These are phyloP conservation scores for Solanum bulbocastanum DNA, from an alignment of 257 asterid species.

Conservation along the genomic window DNA sequence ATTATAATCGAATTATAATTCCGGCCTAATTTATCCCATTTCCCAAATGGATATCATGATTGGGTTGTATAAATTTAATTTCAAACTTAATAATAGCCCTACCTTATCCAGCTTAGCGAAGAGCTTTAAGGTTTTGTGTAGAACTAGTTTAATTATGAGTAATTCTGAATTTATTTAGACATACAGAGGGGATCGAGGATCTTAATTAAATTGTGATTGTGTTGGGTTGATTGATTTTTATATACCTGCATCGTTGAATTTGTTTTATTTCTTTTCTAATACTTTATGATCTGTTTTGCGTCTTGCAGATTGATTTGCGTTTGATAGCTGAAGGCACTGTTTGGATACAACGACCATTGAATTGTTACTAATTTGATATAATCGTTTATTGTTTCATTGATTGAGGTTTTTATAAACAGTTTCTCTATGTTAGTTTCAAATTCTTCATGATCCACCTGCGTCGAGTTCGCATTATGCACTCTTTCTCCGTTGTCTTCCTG, in stretches of 20 bases:
- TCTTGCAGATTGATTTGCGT: not conserved
- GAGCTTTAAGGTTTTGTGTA: not conserved
- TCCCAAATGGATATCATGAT: not conserved
- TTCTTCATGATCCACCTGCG: conserved; percentile 51
- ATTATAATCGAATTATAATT: no score
- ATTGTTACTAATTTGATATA: not conserved
- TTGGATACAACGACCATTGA: not conserved
- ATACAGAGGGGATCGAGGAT: not conserved
- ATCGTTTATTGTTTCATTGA: not conserved
- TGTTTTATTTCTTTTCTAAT: not conserved
- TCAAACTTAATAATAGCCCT: not conserved
- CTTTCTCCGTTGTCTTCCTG: conserved; percentile 84
- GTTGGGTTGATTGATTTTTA: not conserved
- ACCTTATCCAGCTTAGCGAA: not conserved
- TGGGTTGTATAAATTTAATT: not conserved
- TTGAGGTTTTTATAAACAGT: not conserved
- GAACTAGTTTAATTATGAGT: not conserved
- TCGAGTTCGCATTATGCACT: conserved; percentile 63
- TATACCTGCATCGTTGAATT: not conserved
- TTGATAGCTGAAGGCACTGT: not conserved
- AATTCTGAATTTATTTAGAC: not conserved
- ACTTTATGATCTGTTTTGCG: not conserved
- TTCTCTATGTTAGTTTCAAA: conserved; percentile 5
- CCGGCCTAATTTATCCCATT: not conserved
- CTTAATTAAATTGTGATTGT: not conserved